A percentile compares a stretch with the other conserved stretches of the same genome.
Conservation (phyloP, 2,329 filamentous ascomycete genomes). For the Alternaria hordeiaustralica region DNA sequence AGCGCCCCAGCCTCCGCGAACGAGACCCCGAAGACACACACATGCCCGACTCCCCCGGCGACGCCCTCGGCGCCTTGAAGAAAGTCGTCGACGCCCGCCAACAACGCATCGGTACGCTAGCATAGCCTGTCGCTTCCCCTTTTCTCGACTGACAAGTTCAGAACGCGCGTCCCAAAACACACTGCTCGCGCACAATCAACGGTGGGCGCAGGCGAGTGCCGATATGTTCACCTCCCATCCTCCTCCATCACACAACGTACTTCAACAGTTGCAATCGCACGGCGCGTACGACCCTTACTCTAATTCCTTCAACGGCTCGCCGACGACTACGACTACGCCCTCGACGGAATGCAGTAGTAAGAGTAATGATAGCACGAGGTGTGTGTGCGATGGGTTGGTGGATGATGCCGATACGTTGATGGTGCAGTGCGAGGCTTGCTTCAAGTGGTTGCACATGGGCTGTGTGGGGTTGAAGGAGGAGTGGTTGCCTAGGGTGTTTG, state of each 20-base stretch:
- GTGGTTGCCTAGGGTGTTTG: conserved; percentile 52
- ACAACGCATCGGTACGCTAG: conserved; percentile 41
- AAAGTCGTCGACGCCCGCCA: conserved; percentile 49
- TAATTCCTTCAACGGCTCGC: conserved; percentile 48
- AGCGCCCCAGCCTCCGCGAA: conserved; percentile 35
- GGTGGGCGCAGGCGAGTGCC: conserved; percentile 54
- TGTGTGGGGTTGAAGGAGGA: conserved; percentile 63
- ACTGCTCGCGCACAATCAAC: conserved; percentile 53
- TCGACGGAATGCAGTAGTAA: conserved; percentile 61
- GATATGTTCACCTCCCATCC: conserved; percentile 38
- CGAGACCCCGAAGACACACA: conserved; percentile 29
- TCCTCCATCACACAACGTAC: conserved; percentile 22
- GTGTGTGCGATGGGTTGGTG: conserved; percentile 59
- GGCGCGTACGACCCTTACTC: conserved; percentile 44
- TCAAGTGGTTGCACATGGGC: conserved; percentile 66
- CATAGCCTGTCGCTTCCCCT: neutral
- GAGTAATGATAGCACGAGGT: conserved; percentile 60
- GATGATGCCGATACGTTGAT: conserved; percentile 62
- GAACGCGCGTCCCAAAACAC: conserved; percentile 45
- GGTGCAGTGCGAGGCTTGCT: conserved; percentile 69
- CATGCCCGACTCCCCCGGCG: conserved; percentile 44
- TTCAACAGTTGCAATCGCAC: neutral
- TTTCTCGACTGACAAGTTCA: conserved; percentile 21
- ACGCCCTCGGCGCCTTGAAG: conserved; percentile 51
- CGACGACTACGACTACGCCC: conserved; percentile 60